phyloP scores from a whole-genome alignment of 495 filamentous ascomycete genomes.

The Friedmanniomyces endolithicus region DNA sequence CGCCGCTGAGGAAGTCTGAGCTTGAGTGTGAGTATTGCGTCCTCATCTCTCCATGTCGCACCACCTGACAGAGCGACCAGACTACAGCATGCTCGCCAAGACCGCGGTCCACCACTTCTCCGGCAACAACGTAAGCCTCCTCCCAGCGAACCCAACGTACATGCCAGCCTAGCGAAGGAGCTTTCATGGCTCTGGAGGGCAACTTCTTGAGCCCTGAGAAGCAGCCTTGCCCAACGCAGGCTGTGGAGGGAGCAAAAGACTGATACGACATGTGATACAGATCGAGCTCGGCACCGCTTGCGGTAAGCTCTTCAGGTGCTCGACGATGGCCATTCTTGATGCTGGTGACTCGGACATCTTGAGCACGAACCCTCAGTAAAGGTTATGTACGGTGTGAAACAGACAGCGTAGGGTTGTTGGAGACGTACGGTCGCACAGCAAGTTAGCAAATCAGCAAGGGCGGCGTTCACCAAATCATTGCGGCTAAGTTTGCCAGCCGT shows the following conservation, averaged over 20 bases:
- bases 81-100: constrained; percentile 87
- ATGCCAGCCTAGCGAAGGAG: constrained; percentile 21
- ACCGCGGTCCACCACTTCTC: constrained; percentile 90
- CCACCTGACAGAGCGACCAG: constrained; percentile 42
- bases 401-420: background rate
- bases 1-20: constrained; percentile 89
- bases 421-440: background rate
- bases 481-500: no score
- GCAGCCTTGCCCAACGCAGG: constrained; percentile 44
- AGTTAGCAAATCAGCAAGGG: background rate
- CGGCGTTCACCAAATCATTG: no score
- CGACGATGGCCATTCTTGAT: constrained; percentile 88
- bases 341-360: constrained; percentile 98
- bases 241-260: constrained; percentile 72
- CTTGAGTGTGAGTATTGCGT: constrained; percentile 48
- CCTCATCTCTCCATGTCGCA: background rate
- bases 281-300: constrained; percentile 92
- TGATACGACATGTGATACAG: constrained; percentile 39
- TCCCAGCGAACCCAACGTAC: background rate
- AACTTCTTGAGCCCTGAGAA: constrained; percentile 54
- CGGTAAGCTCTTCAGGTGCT: constrained; percentile 83
- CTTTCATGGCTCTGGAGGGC: constrained; percentile 26
- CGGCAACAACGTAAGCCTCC: constrained; percentile 87
- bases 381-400: background rate
- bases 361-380: constrained; percentile 40